A percentile compares a stretch with the other conserved stretches of the same genome.
Conservation (phyloP, 257 asterid species). For the Hygrophila difformis region DNA sequence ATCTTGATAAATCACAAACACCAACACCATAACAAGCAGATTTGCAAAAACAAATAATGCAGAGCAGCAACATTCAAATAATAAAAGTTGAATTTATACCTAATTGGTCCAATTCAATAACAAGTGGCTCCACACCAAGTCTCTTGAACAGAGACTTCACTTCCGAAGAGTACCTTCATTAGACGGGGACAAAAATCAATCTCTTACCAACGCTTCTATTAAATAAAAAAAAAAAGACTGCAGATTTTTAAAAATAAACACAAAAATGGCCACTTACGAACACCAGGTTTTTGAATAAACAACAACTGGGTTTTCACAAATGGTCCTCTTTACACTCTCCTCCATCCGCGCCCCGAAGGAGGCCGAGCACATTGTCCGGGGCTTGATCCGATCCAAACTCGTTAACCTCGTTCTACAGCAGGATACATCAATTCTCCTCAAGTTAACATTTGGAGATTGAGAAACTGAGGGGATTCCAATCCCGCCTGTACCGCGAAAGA, state of each 20-base stretch:
- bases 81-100: slow-evolving; percentile 28
- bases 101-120: slow-evolving; percentile 75
- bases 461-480: slow-evolving; percentile 3
- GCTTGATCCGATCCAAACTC: slow-evolving; percentile 18
- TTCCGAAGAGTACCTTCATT: slow-evolving; percentile 58
- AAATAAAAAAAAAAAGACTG: neutral
- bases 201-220: too few species aligned
- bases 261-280: slow-evolving; percentile 45
- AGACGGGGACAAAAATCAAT: slow-evolving; percentile 14
- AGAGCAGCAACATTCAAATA: neutral
- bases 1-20: neutral
- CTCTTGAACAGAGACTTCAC: slow-evolving; percentile 76
- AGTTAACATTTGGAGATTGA: slow-evolving; percentile 10
- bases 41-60: too few species aligned
- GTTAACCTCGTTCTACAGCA: slow-evolving; percentile 11
- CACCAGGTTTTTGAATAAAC: slow-evolving; percentile 96
- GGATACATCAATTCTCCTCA: slow-evolving; percentile 11
- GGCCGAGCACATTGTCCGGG: slow-evolving; percentile 55
- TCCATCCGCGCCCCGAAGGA: slow-evolving; percentile 56
- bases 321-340: slow-evolving; percentile 47
- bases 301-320: slow-evolving; percentile 65
- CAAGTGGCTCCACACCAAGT: slow-evolving; percentile 72
- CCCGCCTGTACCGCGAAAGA: slow-evolving; percentile 13
- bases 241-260: too few species aligned
- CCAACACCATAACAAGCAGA: too few species aligned